Percentiles rank a stretch among this genome's conserved stretches.
Conservation (phyloP, 139 green algal genomes). For the Cymbomonas tetramitiformis region DNA sequence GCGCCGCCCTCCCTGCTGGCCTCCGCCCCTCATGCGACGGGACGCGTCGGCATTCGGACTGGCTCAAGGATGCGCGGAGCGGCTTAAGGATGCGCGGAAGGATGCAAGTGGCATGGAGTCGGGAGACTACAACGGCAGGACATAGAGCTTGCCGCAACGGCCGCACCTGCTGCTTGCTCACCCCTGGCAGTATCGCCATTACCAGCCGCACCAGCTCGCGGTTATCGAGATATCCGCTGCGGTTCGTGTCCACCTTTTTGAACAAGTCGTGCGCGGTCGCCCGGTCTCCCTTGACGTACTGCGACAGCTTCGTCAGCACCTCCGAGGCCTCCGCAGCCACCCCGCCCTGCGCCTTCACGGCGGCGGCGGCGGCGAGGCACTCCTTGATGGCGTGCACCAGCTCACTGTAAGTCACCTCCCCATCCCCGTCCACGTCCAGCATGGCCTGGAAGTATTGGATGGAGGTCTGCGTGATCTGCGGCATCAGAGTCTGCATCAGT, state of each 20-base stretch:
- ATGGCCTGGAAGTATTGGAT: constrained; percentile 29
- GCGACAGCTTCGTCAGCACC: neutral
- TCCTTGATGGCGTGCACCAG: constrained; percentile 16
- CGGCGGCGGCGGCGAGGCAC: neutral
- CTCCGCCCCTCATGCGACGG: too few species aligned
- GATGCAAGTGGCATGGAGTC: too few species aligned
- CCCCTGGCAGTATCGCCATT: neutral
- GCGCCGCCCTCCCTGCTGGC: too few species aligned
- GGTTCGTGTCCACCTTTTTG: neutral
- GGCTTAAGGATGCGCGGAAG: too few species aligned
- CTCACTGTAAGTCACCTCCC: constrained; percentile 26
- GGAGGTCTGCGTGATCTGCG: constrained; percentile 3
- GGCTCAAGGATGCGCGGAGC: too few species aligned
- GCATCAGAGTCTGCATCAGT: constrained; percentile 25
- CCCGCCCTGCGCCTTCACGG: neutral
- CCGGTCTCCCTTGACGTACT: neutral
- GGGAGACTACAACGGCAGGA: too few species aligned
- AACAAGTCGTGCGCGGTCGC: neutral
- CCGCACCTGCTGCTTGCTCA: neutral
- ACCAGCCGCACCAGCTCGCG: neutral
- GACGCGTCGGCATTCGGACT: too few species aligned
- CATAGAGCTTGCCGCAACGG: too few species aligned
- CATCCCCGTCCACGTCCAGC: constrained; percentile 34
- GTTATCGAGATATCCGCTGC: neutral
- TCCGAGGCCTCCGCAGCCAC: neutral